These are phyloP conservation scores for Paramecium bursaria DNA, from an alignment of 73 alveolate species.

Conservation along the genomic window DNA sequence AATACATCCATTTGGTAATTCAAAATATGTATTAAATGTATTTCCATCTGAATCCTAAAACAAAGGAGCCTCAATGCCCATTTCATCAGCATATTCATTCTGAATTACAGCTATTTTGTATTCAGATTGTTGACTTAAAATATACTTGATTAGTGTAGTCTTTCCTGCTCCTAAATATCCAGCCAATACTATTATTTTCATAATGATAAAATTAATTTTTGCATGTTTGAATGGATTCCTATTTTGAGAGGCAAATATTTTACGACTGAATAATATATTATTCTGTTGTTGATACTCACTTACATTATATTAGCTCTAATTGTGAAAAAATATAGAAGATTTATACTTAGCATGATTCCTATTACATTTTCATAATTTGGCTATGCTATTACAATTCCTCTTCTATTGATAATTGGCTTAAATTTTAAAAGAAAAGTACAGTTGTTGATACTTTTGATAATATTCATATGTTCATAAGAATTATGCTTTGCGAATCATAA, in stretches of 20 bases:
- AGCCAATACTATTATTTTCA: too few relatives aligned
- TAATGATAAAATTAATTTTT: too few relatives aligned
- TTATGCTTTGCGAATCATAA: conserved; percentile 57
- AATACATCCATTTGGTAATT: conserved; percentile 86
- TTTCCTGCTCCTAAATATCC: conserved; percentile 81
- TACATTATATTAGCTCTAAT: background rate
- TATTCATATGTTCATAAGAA: conserved; percentile 7
- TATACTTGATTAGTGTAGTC: conserved; percentile 70
- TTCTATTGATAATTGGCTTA: background rate
- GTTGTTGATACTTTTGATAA: background rate
- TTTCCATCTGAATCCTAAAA: conserved; percentile 80
- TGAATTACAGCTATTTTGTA: conserved; percentile 78
- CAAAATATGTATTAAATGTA: conserved; percentile 76
- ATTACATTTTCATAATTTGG: conserved; percentile 1
- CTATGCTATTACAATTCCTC: background rate
- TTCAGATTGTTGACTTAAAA: conserved; percentile 60
- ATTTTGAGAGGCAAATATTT: conserved; percentile 48
- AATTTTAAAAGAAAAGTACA: background rate
- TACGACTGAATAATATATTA: conserved; percentile 53
- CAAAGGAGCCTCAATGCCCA: conserved; percentile 81
- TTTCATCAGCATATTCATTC: conserved; percentile 79
- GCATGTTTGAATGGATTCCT: conserved; percentile 65
- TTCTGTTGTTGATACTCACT: background rate
- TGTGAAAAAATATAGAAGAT: background rate
- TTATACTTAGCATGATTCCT: background rate